These are phyloP conservation scores for Venturia asperata DNA, from an alignment of 2,329 filamentous ascomycete species.

Conservation along the genomic window DNA sequence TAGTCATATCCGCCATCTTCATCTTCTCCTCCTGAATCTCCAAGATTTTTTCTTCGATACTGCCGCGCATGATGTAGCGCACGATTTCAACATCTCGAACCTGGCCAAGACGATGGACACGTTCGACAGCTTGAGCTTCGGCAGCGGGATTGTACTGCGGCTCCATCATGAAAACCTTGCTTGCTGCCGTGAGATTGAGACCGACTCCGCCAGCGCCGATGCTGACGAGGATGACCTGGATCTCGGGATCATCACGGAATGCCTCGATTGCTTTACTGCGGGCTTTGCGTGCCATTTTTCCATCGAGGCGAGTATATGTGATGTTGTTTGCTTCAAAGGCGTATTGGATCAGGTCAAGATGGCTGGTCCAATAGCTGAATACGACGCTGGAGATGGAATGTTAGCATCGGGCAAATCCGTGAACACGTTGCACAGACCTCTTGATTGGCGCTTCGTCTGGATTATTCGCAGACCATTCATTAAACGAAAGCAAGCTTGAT, in stretches of 20 bases:
- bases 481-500: constrained; percentile 57
- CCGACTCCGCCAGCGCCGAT: constrained; percentile 89
- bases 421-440: constrained; percentile 37
- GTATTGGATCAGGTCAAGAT: constrained; percentile 84
- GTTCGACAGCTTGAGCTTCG: constrained; percentile 89
- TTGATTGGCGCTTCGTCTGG: constrained; percentile 71
- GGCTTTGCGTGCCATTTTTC: constrained; percentile 70
- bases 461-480: constrained; percentile 53
- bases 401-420: background rate
- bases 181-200: constrained; percentile 80
- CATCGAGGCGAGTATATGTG: constrained; percentile 74
- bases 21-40: constrained; percentile 87
- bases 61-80: constrained; percentile 81
- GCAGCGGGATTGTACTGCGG: constrained; percentile 95
- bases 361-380: constrained; percentile 93
- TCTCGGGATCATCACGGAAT: constrained; percentile 64
- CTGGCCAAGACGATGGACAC: constrained; percentile 86
- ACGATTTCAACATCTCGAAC: constrained; percentile 80
- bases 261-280: constrained; percentile 68
- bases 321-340: constrained; percentile 64
- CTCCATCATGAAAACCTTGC: constrained; percentile 92
- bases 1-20: constrained; percentile 74
- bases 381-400: constrained; percentile 55
- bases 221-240: constrained; percentile 81
- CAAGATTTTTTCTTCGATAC: constrained; percentile 92